Conservation (phyloP, 1,284 basidiomycete genomes). For the Ustilago nuda region DNA sequence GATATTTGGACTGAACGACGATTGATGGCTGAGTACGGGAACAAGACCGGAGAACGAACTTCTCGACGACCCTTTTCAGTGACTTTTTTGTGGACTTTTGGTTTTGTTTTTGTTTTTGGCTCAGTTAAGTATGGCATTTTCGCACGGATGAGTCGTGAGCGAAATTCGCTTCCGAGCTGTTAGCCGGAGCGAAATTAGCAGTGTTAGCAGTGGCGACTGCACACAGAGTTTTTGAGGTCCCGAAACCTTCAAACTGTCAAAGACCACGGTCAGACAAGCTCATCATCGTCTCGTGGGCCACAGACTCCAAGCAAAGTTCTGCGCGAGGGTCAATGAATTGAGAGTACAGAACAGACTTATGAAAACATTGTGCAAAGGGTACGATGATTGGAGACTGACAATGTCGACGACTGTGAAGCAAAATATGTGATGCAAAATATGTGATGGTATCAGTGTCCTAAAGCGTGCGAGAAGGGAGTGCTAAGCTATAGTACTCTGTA, state of each 20-base stretch:
- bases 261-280: background rate
- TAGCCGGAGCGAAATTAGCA: conserved; percentile 4
- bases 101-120: background rate
- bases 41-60: conserved; percentile 35
- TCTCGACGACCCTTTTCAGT: conserved; percentile 3
- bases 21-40: conserved; percentile 23
- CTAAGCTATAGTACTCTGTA: background rate
- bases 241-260: background rate
- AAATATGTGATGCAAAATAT: conserved; percentile 3
- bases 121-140: background rate
- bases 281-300: background rate
- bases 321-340: background rate
- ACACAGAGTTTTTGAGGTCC: background rate
- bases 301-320: background rate
- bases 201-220: background rate
- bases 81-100: background rate
- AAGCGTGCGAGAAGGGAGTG: background rate
- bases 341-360: background rate
- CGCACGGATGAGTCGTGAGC: background rate
- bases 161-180: conserved; percentile 27
- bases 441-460: conserved; percentile 2
- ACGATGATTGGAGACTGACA: background rate
- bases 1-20: conserved; percentile 1
- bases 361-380: background rate
- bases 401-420: conserved; percentile 3